Evolutionary conservation across 2,329 filamentous ascomycete genomes (phyloP).

Genomic region (Pseudocercospora eumusae): DNA sequence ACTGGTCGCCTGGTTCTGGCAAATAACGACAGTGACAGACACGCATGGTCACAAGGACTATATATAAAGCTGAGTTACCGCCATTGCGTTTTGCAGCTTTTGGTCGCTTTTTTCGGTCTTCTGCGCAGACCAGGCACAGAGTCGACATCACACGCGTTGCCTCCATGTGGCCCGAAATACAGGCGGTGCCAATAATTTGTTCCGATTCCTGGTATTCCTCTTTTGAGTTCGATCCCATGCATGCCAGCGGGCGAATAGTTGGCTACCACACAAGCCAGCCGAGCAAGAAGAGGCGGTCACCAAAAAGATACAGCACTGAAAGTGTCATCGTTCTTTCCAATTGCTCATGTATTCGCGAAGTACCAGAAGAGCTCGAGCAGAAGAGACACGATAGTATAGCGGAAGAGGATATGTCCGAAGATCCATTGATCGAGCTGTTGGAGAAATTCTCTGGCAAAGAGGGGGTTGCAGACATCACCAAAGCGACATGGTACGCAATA

Average conservation of each 20-base stretch:
- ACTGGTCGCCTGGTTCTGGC: neutral
- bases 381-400: neutral
- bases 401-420: neutral
- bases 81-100: neutral
- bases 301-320: conserved; percentile 1
- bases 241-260: neutral
- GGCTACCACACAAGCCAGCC: neutral
- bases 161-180: neutral
- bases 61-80: neutral
- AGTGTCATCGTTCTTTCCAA: neutral
- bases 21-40: neutral
- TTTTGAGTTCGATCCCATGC: neutral
- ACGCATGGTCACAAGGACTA: neutral
- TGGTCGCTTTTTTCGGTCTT: neutral
- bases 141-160: neutral
- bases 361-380: neutral
- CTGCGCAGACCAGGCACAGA: neutral
- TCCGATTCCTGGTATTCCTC: neutral
- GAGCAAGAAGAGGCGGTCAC: neutral
- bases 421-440: conserved; percentile 8
- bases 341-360: neutral
- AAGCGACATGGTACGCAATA: conserved; percentile 5
- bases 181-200: neutral
- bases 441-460: conserved; percentile 8
- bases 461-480: conserved; percentile 10